Conservation (phyloP, 371 early-diverging fungal genomes). For the Mucor circinelloides region DNA sequence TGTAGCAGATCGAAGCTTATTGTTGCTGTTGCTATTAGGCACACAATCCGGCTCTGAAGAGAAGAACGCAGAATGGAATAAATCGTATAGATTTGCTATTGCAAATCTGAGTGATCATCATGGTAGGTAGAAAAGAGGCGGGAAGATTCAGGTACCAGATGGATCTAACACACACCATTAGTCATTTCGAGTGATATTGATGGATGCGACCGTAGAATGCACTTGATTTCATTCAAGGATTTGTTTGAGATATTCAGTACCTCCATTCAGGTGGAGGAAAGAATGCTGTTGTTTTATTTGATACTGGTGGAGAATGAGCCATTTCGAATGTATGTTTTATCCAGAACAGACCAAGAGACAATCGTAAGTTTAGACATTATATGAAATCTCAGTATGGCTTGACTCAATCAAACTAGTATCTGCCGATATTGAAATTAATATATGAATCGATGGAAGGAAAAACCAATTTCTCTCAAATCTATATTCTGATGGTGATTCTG, state of each 20-base stretch:
- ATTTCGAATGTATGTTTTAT: conserved; percentile 74
- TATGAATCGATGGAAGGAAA: conserved; percentile 70
- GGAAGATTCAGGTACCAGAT: background rate
- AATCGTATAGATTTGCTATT: conserved; percentile 57
- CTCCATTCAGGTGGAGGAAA: conserved; percentile 67
- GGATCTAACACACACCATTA: background rate
- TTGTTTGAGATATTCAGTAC: conserved; percentile 69
- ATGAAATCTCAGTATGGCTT: background rate
- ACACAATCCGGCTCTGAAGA: conserved; percentile 23
- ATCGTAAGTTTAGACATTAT: conserved; percentile 42
- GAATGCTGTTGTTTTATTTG: conserved; percentile 67
- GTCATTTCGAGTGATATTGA: conserved; percentile 29
- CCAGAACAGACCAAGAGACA: conserved; percentile 77
- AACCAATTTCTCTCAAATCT: conserved; percentile 67
- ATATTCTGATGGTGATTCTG: conserved; percentile 66
- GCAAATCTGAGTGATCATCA: conserved; percentile 58
- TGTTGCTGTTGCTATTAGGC: conserved; percentile 57
- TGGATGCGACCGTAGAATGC: conserved; percentile 34
- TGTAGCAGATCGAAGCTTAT: conserved; percentile 65
- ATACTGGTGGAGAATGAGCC: conserved; percentile 69
- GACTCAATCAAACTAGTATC: conserved; percentile 43
- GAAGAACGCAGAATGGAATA: conserved; percentile 18
- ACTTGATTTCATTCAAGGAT: conserved; percentile 62
- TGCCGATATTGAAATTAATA: conserved; percentile 68
- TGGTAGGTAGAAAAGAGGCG: conserved; percentile 36